These are phyloP conservation scores for Fusarium multiceps DNA, from an alignment of 2,329 filamentous ascomycete species.

Conservation along the genomic window DNA sequence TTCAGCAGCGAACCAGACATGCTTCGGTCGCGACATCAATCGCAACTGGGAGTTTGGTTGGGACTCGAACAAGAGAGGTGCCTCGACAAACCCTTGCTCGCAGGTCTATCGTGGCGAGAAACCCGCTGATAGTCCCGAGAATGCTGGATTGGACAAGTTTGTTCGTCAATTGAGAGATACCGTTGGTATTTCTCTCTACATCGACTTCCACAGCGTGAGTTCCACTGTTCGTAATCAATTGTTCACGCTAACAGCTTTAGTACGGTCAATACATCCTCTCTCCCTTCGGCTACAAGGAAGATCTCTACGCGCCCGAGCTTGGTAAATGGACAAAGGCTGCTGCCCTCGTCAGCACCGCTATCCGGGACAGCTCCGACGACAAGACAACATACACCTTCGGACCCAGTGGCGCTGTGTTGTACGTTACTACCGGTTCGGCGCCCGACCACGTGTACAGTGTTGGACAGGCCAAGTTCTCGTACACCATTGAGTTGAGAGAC, in stretches of 20 bases:
- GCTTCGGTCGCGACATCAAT: slow-evolving; percentile 64
- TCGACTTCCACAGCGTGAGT: slow-evolving; percentile 56
- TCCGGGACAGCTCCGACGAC: slow-evolving; percentile 48
- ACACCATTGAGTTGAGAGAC: slow-evolving; percentile 54
- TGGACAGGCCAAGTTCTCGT: slow-evolving; percentile 51
- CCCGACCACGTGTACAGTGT: slow-evolving; percentile 47
- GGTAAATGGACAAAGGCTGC: slow-evolving; percentile 55
- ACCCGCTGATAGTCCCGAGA: slow-evolving; percentile 59
- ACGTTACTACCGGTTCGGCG: slow-evolving; percentile 50
- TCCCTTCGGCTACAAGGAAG: slow-evolving; percentile 60
- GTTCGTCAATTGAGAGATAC: slow-evolving; percentile 48
- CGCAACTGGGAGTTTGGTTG: slow-evolving; percentile 65
- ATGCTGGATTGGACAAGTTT: slow-evolving; percentile 54
- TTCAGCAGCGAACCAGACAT: slow-evolving; percentile 46
- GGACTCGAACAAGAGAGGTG: slow-evolving; percentile 56
- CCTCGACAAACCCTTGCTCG: slow-evolving; percentile 61
- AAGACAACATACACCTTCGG: slow-evolving; percentile 52
- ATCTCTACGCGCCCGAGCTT: slow-evolving; percentile 52
- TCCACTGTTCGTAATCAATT: neutral
- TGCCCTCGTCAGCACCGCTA: slow-evolving; percentile 42
- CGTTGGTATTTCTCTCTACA: slow-evolving; percentile 57
- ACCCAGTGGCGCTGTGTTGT: slow-evolving; percentile 53
- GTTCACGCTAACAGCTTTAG: slow-evolving; percentile 21
- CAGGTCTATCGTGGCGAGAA: slow-evolving; percentile 57
- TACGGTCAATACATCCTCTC: slow-evolving; percentile 59